Conservation (phyloP, 257 asterid genomes). For the Solanum rostratum region DNA sequence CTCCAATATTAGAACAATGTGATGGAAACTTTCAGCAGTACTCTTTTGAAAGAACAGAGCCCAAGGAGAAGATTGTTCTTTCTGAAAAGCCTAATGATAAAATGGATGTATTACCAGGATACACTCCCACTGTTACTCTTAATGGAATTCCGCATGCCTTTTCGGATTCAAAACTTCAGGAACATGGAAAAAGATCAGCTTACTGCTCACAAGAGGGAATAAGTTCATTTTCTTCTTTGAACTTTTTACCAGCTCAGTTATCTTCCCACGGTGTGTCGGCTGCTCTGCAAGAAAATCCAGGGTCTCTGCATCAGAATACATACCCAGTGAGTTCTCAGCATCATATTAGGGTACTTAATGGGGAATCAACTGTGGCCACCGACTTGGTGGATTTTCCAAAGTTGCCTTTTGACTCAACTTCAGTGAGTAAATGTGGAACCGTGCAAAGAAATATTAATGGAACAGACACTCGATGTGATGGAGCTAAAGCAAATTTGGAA, state of each 20-base stretch:
- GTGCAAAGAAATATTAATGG: not conserved
- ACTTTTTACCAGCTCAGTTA: constrained; percentile 35
- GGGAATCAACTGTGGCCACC: constrained; percentile 21
- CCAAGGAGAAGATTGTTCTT: constrained; percentile 11
- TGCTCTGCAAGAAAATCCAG: constrained; percentile 32
- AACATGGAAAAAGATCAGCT: constrained; percentile 36
- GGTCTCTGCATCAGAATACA: constrained; percentile 23
- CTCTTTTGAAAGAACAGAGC: constrained; percentile 16
- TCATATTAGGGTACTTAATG: constrained; percentile 18
- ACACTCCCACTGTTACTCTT: constrained; percentile 15
- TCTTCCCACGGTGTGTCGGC: constrained; percentile 16
- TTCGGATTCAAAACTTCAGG: constrained; percentile 67
- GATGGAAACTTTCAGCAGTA: constrained; percentile 12
- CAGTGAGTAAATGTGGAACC: constrained; percentile 12
- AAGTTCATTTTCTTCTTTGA: constrained; percentile 34
- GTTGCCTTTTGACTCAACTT: constrained; percentile 17
- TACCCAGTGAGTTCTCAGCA: constrained; percentile 20
- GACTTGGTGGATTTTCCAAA: constrained; percentile 12
- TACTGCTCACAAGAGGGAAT: constrained; percentile 38
- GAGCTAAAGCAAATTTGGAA: constrained; percentile 12
- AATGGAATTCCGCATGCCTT: constrained; percentile 51
- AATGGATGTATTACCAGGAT: constrained; percentile 18
- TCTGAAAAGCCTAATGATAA: constrained; percentile 22
- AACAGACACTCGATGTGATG: constrained; percentile 3
- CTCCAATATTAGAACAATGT: constrained; percentile 17